Percentiles rank a stretch among this genome's conserved stretches.
phyloP scores from a whole-genome alignment of 2,329 filamentous ascomycete species.

The Xylariaceae sp. region DNA sequence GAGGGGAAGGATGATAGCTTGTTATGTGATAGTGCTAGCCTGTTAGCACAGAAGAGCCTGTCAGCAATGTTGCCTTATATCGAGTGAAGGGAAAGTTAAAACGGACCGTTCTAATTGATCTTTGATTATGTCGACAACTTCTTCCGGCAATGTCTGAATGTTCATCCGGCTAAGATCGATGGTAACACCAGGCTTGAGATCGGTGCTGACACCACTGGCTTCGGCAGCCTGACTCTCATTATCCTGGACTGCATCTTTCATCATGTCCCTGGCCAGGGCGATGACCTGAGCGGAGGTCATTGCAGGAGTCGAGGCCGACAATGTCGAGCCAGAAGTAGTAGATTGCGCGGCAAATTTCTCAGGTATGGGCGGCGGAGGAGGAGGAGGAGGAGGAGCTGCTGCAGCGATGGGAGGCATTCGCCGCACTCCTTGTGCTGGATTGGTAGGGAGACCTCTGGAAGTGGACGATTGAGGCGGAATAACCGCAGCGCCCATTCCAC shows the following conservation, averaged over 20 bases:
- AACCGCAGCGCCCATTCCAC: constrained; percentile 26
- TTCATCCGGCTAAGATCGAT: constrained; percentile 74
- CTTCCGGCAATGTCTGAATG: constrained; percentile 66
- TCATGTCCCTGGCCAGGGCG: constrained; percentile 60
- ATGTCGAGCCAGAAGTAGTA: constrained; percentile 34
- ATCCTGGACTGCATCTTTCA: constrained; percentile 62
- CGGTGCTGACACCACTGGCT: constrained; percentile 54
- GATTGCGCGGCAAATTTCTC: constrained; percentile 34
- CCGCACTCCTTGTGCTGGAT: constrained; percentile 23
- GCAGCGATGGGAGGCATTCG: constrained; percentile 23
- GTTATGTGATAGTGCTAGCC: constrained; percentile 79
- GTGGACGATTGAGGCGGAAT: constrained; percentile 24
- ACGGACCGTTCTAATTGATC: constrained; percentile 67
- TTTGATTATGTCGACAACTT: constrained; percentile 71
- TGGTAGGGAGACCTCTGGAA: constrained; percentile 24
- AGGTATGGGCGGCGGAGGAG: constrained; percentile 44
- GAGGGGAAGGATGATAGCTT: constrained; percentile 64
- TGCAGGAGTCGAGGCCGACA: constrained; percentile 47
- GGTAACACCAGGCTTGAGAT: constrained; percentile 67
- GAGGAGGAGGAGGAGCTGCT: constrained; percentile 33
- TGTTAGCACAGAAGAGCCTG: constrained; percentile 27
- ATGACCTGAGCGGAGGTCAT: constrained; percentile 62
- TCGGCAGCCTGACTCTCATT: constrained; percentile 60
- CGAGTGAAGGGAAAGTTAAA: neutral
- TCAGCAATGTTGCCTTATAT: constrained; percentile 12